Conservation (phyloP, 768 basidiomycete species). For the Lactarius vividus region DNA sequence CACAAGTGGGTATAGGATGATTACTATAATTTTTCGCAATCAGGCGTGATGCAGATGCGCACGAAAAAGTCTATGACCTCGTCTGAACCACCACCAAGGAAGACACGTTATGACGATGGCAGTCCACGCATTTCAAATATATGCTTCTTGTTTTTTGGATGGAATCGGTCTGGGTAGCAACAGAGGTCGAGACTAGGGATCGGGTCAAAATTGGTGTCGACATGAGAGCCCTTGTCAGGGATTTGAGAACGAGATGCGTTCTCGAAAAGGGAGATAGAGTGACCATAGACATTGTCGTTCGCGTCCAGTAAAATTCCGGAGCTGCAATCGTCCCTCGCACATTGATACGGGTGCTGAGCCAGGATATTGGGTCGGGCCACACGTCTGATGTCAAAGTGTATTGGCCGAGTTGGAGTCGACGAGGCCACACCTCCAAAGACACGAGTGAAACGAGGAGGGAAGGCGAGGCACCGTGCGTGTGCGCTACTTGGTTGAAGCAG, state of each 20-base stretch:
- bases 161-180: constrained; percentile 92
- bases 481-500: too few species aligned
- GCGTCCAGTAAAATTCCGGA: constrained; percentile 91
- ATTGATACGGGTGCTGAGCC: constrained; percentile 86
- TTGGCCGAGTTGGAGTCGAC: constrained; percentile 47
- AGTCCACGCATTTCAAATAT: constrained; percentile 73
- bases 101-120: constrained; percentile 59
- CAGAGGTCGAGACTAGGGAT: constrained; percentile 59
- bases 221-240: constrained; percentile 24
- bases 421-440: constrained; percentile 27
- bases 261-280: constrained; percentile 49
- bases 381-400: constrained; percentile 80
- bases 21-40: constrained; percentile 70
- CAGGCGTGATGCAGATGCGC: constrained; percentile 81
- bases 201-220: constrained; percentile 33
- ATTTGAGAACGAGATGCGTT: constrained; percentile 21
- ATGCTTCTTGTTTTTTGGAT: constrained; percentile 70
- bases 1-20: constrained; percentile 94
- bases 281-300: constrained; percentile 94
- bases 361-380: constrained; percentile 93
- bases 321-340: constrained; percentile 94
- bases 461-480: background rate
- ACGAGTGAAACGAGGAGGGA: background rate
- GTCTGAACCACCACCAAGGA: constrained; percentile 95
- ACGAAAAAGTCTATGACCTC: constrained; percentile 95